Base-by-base conservation (phyloP, 495 filamentous ascomycete genomes). In the Hypomontagnella submonticulosa region DNA sequence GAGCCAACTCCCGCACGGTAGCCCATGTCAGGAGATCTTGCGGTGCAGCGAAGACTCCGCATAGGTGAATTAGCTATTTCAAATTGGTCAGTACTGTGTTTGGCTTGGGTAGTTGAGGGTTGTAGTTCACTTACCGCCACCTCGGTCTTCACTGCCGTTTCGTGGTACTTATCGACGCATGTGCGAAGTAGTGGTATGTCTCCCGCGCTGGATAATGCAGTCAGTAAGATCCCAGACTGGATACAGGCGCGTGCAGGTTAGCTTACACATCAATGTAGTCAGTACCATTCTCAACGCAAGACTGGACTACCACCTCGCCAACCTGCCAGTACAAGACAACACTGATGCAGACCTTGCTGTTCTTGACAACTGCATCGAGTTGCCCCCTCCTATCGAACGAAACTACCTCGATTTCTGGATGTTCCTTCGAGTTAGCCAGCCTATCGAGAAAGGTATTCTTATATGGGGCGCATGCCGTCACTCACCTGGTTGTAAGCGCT, bases 201-300 rank as follows among this genome's bases (percentile, higher is more conserved):
- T 23, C 90, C 90, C 19, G 89, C 92, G 15, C 60, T 63, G 12
- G 23, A 40, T 1, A 38, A 51, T 8, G 4, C 12, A 11, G 18
- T 63, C 36, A 57, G 44, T 12, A 27, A 47, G 44, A 18, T 13
- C 15, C 6, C 1, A 18, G 3, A 10, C 16, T 37, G 10, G 13
- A 38, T 27, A 8, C 16, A 20, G 9, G 11, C 3, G 7, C 16
- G 37, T n/a, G 37, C 15, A 20, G n/a, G 12, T 41, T 7, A 19
- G 32, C 67, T 38, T 46, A 66, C 67, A 83, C 83, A 76, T 95
- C 91, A 36, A 95, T 76, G 68, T 93, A 93, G 71, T 93, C 90
- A 11, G 91, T 95, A 7, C 90, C 89, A 71, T 85, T 89, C 19
- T 83, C 79, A 12, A 89, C 87, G 71, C 91, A 94, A 8, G 91